A percentile compares a stretch with the other conserved stretches of the same genome.
Conservation (phyloP, 192 early-diverging fungal genomes). For the Backusella australiensis region DNA sequence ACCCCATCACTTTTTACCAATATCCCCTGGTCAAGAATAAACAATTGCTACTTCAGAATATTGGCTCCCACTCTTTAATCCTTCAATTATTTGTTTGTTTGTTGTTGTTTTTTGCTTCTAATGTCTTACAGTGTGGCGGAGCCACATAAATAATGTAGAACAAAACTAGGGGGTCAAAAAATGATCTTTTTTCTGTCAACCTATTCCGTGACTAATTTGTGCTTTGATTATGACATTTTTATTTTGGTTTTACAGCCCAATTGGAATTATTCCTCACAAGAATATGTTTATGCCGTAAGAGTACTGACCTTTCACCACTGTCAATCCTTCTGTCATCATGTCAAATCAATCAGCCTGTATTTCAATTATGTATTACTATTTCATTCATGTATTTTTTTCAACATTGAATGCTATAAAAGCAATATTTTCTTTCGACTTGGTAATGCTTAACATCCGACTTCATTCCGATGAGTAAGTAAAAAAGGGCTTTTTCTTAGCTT, state of each 20-base stretch:
- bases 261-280: background rate
- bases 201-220: background rate
- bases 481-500: background rate
- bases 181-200: background rate
- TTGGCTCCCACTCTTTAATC: background rate
- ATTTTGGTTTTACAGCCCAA: background rate
- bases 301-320: background rate
- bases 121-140: background rate
- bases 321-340: background rate
- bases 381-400: background rate
- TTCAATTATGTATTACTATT: background rate
- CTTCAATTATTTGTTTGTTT: background rate
- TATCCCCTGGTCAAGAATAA: background rate
- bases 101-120: background rate
- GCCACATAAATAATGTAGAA: background rate
- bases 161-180: background rate
- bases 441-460: background rate
- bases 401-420: background rate
- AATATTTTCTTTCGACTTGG: background rate
- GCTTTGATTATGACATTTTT: background rate
- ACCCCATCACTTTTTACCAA: background rate
- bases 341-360: background rate
- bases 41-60: background rate
- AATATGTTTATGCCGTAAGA: background rate
- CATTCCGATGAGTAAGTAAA: background rate